Evolutionary conservation across 2,329 filamentous ascomycete genomes (phyloP).

Genomic region (Fusarium sp.): DNA sequence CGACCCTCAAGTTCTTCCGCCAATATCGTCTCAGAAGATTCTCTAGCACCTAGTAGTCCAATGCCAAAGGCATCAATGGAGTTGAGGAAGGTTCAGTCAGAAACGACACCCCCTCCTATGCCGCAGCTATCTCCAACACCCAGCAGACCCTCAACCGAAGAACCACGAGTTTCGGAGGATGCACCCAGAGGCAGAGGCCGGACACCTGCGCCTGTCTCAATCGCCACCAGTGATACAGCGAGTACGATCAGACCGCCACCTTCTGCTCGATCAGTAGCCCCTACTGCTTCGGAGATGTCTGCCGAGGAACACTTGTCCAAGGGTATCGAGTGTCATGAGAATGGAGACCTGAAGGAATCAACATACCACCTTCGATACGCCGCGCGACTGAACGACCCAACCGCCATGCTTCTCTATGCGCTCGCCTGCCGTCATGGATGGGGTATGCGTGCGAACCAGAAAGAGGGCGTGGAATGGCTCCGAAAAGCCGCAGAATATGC

Average conservation of each 20-base stretch:
- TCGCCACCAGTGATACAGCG: constrained; percentile 67
- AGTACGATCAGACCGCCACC: constrained; percentile 64
- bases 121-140: constrained; percentile 62
- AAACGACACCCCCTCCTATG: constrained; percentile 57
- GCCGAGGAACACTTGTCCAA: constrained; percentile 91
- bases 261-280: constrained; percentile 63
- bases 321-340: constrained; percentile 91
- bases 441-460: constrained; percentile 95
- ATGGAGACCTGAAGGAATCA: constrained; percentile 89
- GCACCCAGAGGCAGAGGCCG: constrained; percentile 63
- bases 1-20: constrained; percentile 71
- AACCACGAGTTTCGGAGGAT: constrained; percentile 64
- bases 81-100: constrained; percentile 65
- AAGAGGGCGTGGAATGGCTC: constrained; percentile 92
- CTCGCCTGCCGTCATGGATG: constrained; percentile 96
- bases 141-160: constrained; percentile 63
- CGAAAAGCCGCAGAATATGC: constrained; percentile 90
- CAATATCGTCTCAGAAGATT: constrained; percentile 57
- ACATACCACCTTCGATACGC: constrained; percentile 96
- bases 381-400: constrained; percentile 87
- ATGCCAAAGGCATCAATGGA: constrained; percentile 65
- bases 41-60: constrained; percentile 49
- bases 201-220: constrained; percentile 64
- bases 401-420: constrained; percentile 96
- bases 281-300: constrained; percentile 78